These are phyloP conservation scores for Magnusiomyces tetraspermus DNA, from an alignment of 1,139 yeast genomes.

Conservation along the genomic window DNA sequence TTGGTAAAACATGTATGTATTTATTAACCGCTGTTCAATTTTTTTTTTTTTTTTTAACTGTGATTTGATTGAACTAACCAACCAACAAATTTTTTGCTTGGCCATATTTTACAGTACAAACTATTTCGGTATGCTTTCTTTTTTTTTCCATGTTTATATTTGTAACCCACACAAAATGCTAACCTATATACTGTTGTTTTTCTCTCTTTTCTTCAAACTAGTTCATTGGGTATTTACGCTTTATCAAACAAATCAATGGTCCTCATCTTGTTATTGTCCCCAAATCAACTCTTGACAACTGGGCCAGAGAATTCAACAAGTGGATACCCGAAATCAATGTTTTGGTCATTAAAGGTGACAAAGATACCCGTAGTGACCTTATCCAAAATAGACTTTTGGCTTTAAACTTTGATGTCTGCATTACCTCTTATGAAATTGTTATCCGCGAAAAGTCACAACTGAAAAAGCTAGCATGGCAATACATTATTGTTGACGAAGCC, in stretches of 20 bases:
- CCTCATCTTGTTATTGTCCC: slow-evolving; percentile 92
- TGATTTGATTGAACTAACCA: not conserved
- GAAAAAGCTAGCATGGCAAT: slow-evolving; percentile 86
- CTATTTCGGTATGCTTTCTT: not conserved
- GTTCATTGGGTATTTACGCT: slow-evolving; percentile 78
- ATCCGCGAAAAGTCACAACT: slow-evolving; percentile 77
- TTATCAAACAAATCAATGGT: slow-evolving; percentile 65
- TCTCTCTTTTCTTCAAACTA: slow-evolving; percentile 68
- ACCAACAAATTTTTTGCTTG: not conserved
- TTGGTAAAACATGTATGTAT: slow-evolving; percentile 60
- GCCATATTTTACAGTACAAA: not conserved
- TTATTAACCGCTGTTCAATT: too few species aligned
- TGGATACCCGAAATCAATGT: slow-evolving; percentile 98
- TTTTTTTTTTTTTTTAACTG: not conserved
- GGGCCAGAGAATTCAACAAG: slow-evolving; percentile 85
- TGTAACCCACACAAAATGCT: too few species aligned
- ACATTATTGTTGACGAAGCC: slow-evolving; percentile 90
- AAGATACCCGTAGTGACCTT: slow-evolving; percentile 58
- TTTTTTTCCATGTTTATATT: not conserved
- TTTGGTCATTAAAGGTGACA: slow-evolving; percentile 76
- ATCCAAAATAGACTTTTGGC: slow-evolving; percentile 51
- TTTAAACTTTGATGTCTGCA: slow-evolving; percentile 82
- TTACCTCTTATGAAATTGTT: slow-evolving; percentile 89
- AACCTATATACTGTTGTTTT: too few species aligned
- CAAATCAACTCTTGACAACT: slow-evolving; percentile 87